These are phyloP conservation scores for Sugiyamaella paludigena DNA, from an alignment of 1,139 yeast species.

Conservation along the genomic window DNA sequence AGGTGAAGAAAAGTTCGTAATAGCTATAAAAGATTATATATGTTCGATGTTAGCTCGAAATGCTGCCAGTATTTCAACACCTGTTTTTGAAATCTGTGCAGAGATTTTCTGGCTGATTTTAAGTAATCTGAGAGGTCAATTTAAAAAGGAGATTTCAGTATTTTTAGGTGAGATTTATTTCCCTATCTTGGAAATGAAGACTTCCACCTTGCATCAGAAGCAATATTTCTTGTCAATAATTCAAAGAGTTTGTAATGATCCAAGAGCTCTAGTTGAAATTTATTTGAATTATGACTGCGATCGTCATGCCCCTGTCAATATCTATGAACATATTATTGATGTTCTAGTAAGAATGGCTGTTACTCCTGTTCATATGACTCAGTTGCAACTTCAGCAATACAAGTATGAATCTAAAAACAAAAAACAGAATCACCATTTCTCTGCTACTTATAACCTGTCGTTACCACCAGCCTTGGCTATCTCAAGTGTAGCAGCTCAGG, in stretches of 20 bases:
- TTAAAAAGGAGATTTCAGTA: conserved; percentile 90
- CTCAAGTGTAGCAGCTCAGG: conserved; percentile 45
- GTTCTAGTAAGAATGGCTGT: conserved; percentile 72
- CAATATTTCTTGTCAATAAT: conserved; percentile 77
- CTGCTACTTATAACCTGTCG: conserved; percentile 72
- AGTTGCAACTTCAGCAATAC: conserved; percentile 64
- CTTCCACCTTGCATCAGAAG: conserved; percentile 90
- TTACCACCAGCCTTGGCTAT: conserved; percentile 76
- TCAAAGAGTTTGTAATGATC: conserved; percentile 80
- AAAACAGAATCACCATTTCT: conserved; percentile 48
- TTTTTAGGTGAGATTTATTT: conserved; percentile 90
- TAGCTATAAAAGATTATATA: conserved; percentile 80
- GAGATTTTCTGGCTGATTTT: conserved; percentile 92
- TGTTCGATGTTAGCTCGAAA: conserved; percentile 83
- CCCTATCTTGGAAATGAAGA: conserved; percentile 88
- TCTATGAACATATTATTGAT: conserved; percentile 79
- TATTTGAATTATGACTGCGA: conserved; percentile 96
- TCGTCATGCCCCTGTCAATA: conserved; percentile 66
- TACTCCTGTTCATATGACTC: conserved; percentile 67
- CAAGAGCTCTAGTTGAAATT: conserved; percentile 85
- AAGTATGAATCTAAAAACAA: conserved; percentile 54
- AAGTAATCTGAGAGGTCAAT: conserved; percentile 78
- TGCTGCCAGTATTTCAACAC: conserved; percentile 88
- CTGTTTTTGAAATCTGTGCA: conserved; percentile 86
- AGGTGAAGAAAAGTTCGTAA: conserved; percentile 64